These are phyloP conservation scores for Coemansia sp. DNA, from an alignment of 192 early-diverging fungal species.

Conservation along the genomic window DNA sequence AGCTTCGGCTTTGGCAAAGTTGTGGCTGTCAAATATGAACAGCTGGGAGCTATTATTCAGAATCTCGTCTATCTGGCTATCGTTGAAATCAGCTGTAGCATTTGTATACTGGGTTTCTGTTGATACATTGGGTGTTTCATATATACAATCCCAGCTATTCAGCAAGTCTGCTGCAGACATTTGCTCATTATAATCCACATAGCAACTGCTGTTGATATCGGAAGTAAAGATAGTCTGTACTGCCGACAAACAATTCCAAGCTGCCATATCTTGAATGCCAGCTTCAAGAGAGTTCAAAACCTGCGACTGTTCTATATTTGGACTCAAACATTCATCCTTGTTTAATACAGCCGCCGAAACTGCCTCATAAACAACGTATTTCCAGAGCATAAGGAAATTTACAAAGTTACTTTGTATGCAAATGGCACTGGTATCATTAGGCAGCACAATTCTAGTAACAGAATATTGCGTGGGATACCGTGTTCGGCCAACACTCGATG, in stretches of 20 bases:
- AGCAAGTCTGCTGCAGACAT: too few relatives aligned
- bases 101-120: too few relatives aligned
- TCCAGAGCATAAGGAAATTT: constrained; percentile 9
- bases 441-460: constrained; percentile 6
- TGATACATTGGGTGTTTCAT: too few relatives aligned
- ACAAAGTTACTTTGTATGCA: not conserved
- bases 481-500: not conserved
- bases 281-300: too few relatives aligned
- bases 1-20: not conserved
- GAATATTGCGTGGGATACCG: not conserved
- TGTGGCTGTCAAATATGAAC: constrained; percentile 6
- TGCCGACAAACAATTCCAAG: too few relatives aligned
- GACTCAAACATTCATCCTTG: not conserved
- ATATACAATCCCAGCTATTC: too few relatives aligned
- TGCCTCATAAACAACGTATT: constrained; percentile 3
- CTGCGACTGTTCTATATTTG: too few relatives aligned
- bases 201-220: too few relatives aligned
- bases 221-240: too few relatives aligned
- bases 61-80: constrained; percentile 12
- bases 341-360: not conserved
- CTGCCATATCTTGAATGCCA: too few relatives aligned
- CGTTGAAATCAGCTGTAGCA: not conserved
- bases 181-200: too few relatives aligned
- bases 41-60: constrained; percentile 24
- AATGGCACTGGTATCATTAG: not conserved